Conservation (phyloP, 2,329 filamentous ascomycete genomes). For the Spiromastix sp. region DNA sequence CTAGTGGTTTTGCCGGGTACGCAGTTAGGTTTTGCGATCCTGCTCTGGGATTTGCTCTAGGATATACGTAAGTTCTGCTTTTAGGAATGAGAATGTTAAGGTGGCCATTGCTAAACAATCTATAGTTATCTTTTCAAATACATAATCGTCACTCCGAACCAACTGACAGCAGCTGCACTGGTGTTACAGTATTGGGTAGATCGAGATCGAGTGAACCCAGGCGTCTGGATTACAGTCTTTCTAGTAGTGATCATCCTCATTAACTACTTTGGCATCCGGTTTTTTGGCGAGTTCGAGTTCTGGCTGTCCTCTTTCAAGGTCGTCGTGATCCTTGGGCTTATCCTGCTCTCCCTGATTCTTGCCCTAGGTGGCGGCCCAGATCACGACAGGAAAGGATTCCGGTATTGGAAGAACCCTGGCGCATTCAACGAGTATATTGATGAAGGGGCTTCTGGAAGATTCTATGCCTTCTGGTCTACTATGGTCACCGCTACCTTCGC, state of each 20-base stretch:
- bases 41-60: slow-evolving; percentile 37
- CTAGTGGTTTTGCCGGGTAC: slow-evolving; percentile 38
- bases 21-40: slow-evolving; percentile 35
- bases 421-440: slow-evolving; percentile 43
- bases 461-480: slow-evolving; percentile 54
- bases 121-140: slow-evolving; percentile 57
- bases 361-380: slow-evolving; percentile 56
- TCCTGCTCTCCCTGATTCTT: slow-evolving; percentile 54
- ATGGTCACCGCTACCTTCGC: slow-evolving; percentile 33
- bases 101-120: slow-evolving; percentile 3
- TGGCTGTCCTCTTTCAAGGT: slow-evolving; percentile 57
- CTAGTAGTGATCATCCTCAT: slow-evolving; percentile 52
- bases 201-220: slow-evolving; percentile 58
- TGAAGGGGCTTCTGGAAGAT: slow-evolving; percentile 39
- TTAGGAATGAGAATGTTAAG: not conserved
- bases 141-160: slow-evolving; percentile 76
- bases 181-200: slow-evolving; percentile 70
- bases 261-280: slow-evolving; percentile 60
- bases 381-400: slow-evolving; percentile 52
- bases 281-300: slow-evolving; percentile 59
- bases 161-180: slow-evolving; percentile 68
- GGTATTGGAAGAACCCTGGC: slow-evolving; percentile 56
- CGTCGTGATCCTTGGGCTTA: slow-evolving; percentile 54
- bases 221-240: slow-evolving; percentile 68
- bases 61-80: slow-evolving; percentile 32